Evolutionary conservation across 371 early-diverging fungal species (phyloP).

Genomic region (Fennellomyces sp.): DNA sequence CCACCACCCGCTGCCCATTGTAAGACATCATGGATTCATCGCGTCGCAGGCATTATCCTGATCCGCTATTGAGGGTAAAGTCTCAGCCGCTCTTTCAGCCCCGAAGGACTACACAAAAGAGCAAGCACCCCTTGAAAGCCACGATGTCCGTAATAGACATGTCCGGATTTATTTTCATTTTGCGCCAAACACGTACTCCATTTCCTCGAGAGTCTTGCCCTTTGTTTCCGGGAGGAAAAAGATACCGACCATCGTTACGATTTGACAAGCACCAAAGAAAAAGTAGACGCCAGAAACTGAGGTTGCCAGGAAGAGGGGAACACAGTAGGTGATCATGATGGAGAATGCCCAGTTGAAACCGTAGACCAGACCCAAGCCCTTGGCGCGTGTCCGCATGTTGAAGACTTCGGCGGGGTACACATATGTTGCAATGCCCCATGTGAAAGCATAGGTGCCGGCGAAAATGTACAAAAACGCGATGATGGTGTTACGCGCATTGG

Average conservation of each 20-base stretch:
- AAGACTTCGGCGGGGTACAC: conserved; percentile 76
- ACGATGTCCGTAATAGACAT: not conserved
- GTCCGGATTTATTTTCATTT: conserved; percentile 10
- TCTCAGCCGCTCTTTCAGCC: conserved; percentile 36
- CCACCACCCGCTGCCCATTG: not conserved
- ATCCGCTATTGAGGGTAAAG: conserved; percentile 46
- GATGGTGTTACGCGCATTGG: conserved; percentile 32
- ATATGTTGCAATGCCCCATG: conserved; percentile 56
- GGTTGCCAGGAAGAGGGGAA: conserved; percentile 58
- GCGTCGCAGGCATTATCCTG: conserved; percentile 52
- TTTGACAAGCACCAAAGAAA: conserved; percentile 54
- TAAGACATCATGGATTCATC: conserved; percentile 24
- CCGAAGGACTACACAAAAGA: conserved; percentile 9
- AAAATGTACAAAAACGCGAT: conserved; percentile 52
- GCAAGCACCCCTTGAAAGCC: conserved; percentile 26
- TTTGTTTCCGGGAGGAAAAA: conserved; percentile 57
- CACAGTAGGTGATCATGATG: conserved; percentile 46
- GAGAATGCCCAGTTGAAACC: conserved; percentile 69
- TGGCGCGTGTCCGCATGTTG: conserved; percentile 51
- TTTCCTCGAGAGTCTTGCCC: conserved; percentile 57
- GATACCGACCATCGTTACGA: conserved; percentile 44
- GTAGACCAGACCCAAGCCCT: conserved; percentile 49
- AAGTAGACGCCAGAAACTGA: conserved; percentile 58
- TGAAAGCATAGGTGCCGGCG: conserved; percentile 57
- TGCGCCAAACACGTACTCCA: conserved; percentile 57